Evolutionary conservation across 1,284 basidiomycete species (phyloP), one percentile per base, ranked within the genome.

Genomic region (Boletellus sp.): DNA sequence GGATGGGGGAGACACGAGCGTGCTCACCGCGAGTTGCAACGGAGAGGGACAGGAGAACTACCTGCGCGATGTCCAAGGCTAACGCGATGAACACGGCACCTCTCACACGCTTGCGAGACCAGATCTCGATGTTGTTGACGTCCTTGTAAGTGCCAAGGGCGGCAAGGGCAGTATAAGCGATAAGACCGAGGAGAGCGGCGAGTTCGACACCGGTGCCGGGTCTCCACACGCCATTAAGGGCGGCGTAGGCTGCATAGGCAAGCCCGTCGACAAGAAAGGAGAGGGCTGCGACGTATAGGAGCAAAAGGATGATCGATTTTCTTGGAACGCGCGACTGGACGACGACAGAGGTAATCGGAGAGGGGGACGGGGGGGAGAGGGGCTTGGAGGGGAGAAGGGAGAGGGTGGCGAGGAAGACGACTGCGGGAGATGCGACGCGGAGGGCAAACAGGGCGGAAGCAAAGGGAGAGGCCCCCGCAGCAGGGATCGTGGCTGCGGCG

Each of bases 261-360:
- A 87, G 71, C 51, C 95, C 78, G 79, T 99, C 80, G 72, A 93
- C 73, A 75, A 99, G 81, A 80, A 91, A 84, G 68, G 93, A 77
- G 72, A 95, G 58, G 74, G 93, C 84, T 69, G 83, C 63, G 47
- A 91, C 74, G 51, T 83, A 81, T 48, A 92, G 75, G 59, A 91
- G 73, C 48, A 74, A 68, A 50, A 91, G 75, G 66, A 93, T 89
- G 58, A 83, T 70, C 47, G 79, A 78, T 52, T 86, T 81, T 67
- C 91, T 85, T 42, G 90, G 90, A 50, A 82, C 73, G 51, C 76
- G 74, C 55, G 80, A 78, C 50, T 85, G 80, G 62, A 89, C 81
- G 66, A 91, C 82, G 66, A 91, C 88, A 44, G 84, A 71, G 21
- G 82, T 87, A 63, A 91, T 89, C 52, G 83, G 80, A 39, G 83